Base-by-base conservation (phyloP, 352 stramenopile species). In the Globisporangium nagaii region DNA sequence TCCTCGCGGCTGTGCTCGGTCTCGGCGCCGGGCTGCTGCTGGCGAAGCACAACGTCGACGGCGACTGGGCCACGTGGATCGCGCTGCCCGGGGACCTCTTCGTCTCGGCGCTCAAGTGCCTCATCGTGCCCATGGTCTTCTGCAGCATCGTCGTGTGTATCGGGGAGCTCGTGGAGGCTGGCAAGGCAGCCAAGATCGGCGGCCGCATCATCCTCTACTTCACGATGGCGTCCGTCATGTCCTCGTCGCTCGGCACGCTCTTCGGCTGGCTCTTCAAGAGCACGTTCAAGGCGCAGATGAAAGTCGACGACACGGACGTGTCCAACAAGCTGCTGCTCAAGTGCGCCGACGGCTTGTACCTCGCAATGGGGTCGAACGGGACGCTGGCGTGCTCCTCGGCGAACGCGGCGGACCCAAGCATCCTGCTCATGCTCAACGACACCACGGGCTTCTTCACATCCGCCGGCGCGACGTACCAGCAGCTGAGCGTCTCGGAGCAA, bases 401-500 rank as follows among this genome's bases (percentile, higher is more conserved):
- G n/a, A n/a, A n/a, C n/a, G n/a, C n/a, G n/a, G n/a, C n/a, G n/a
- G n/a, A n/a, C n/a, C n/a, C n/a, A n/a, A n/a, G n/a, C n/a, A n/a
- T n/a, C n/a, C 45, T 93, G 10, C 53, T 88, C 53, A 68, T 58
- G 28, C 53, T 92, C 20, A 75, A 89, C 52, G 68, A 86, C 60
- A 76, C 71, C 22, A 64, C 63, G 8, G 63, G 60, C 24, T 84
- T 76, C 40, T 78, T 87, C 51, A 30, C 62, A 37, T 55, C 56
- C 10, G 54, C 63, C 4, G 52, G 71, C 39, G 68, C 66, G 11
- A 65, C 68, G 20, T 80, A 73, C 57, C 53, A 63, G 30, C 60
- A 61, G 37, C 65, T 88, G 32, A 75, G 66, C 31, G 70, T 90
- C 11, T 84, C 77, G 7, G 75, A 90, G 56, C 76, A 90, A 56